Percentiles rank a stretch among this genome's conserved stretches.
Conservation (phyloP, 257 asterid species). For the Scutellaria minor region DNA sequence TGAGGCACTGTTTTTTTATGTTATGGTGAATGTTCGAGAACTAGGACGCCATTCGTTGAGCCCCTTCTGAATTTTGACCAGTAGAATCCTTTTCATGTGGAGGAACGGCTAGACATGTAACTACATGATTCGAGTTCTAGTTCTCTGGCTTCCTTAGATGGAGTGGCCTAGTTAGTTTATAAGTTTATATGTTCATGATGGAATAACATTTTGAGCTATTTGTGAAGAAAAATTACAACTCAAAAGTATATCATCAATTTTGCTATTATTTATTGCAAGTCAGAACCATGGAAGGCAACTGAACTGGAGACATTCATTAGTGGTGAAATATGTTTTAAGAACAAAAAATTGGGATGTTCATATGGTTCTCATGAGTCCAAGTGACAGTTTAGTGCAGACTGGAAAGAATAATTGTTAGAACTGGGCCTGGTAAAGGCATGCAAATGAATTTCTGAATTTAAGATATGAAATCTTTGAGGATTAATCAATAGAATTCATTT, state of each 20-base stretch:
- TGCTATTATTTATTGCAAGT: neutral
- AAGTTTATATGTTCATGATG: neutral
- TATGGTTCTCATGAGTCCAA: neutral
- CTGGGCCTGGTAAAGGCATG: neutral
- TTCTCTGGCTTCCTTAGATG: neutral
- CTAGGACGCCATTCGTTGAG: neutral
- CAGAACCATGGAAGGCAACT: neutral
- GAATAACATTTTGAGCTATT: neutral
- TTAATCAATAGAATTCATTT: neutral
- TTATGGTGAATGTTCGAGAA: neutral
- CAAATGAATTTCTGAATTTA: slow-evolving; percentile 1
- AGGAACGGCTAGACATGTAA: neutral
- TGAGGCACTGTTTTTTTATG: neutral
- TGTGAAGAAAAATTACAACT: neutral
- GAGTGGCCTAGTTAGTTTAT: neutral
- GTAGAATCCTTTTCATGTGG: neutral
- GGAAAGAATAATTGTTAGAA: neutral
- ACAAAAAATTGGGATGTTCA: neutral
- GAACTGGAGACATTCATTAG: neutral
- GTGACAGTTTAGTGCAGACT: neutral
- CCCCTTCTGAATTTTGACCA: neutral
- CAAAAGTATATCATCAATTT: neutral
- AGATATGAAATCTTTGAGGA: slow-evolving; percentile 4
- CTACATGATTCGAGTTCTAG: neutral
- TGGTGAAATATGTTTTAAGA: slow-evolving; percentile 5